Percentiles rank a stretch among this genome's conserved stretches.
Evolutionary conservation across 768 basidiomycete genomes (phyloP).

Genomic region (Mycena crocata): DNA sequence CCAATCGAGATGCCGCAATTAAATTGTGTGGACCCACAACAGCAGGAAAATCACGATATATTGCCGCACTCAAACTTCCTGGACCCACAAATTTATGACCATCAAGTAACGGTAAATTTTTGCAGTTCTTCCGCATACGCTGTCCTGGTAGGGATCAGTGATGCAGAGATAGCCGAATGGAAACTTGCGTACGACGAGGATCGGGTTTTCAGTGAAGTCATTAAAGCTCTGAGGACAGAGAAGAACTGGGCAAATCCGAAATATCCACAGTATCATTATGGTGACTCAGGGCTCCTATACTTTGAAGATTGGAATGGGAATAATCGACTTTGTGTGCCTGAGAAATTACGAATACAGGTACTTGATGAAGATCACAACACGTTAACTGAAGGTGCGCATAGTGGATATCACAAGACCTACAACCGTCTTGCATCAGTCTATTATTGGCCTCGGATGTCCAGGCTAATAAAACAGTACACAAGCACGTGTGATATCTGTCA

Average conservation of each 20-base stretch:
- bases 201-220: too few species aligned
- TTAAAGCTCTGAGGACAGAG: neutral
- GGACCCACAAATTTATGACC: too few species aligned
- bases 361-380: neutral
- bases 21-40: too few species aligned
- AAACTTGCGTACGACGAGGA: too few species aligned
- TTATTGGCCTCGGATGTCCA: neutral
- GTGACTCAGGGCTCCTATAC: neutral
- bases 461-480: neutral
- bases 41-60: too few species aligned
- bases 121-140: too few species aligned
- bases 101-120: too few species aligned
- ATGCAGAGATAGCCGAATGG: too few species aligned
- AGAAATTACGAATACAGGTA: neutral
- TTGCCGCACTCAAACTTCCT: too few species aligned
- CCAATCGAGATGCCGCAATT: too few species aligned
- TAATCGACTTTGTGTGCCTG: neutral
- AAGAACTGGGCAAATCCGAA: neutral
- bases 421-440: neutral
- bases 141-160: too few species aligned
- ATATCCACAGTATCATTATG: neutral
- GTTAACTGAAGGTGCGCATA: neutral
- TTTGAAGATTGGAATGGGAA: slow-evolving; percentile 5
- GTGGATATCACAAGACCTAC: neutral
- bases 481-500: neutral